Evolutionary conservation across 1,284 basidiomycete species (phyloP), one percentile per base, ranked within the genome.

Genomic region (Fomitopsis palustris): DNA sequence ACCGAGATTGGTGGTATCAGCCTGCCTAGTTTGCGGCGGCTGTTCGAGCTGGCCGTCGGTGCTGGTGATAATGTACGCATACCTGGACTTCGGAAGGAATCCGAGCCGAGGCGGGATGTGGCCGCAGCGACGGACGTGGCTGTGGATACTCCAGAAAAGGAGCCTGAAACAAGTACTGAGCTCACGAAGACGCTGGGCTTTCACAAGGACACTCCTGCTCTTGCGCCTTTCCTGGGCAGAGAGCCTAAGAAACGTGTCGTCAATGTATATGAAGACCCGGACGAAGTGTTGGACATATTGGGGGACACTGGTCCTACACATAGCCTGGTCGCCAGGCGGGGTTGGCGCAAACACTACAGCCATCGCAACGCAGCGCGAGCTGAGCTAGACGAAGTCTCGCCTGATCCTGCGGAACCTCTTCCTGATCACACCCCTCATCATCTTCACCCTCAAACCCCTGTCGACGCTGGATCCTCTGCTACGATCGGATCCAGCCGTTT

Each of bases 21-120:
- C 55, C 70, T 87, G 23, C 83, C 86, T 8, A 86, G 86, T 33
- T 71, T 90, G 47, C 78, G 82, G 57, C 79, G 85, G 41, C 69
- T 92, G 53, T 92, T 92, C 64, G 80, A 88, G 67, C 81, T 82
- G 62, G 89, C 90, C 0, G 87, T 92, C 19, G 86, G 84, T 14
- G 77, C 63, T 4, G 64, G 65, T 1, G 63, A 62, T 17, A n/a
- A 42, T 21, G 53, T 59, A 17, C 4, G 52, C 27, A 49, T 56
- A 19, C 57, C 54, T 16, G 41, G 53, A n/a, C 14, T 54, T 8
- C 58, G 41, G 27, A 35, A 38, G 9, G 31, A 37, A 17, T n/a
- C 39, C 16, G 53, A 59, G n/a, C 16, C 2, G 35, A 14, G n/a
- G 9, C 33, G 51, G 16, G 38, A 58, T n/a, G 12, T 19, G 4